Base-by-base conservation (phyloP, 352 stramenopile genomes). In the Pythium aristosporum region DNA sequence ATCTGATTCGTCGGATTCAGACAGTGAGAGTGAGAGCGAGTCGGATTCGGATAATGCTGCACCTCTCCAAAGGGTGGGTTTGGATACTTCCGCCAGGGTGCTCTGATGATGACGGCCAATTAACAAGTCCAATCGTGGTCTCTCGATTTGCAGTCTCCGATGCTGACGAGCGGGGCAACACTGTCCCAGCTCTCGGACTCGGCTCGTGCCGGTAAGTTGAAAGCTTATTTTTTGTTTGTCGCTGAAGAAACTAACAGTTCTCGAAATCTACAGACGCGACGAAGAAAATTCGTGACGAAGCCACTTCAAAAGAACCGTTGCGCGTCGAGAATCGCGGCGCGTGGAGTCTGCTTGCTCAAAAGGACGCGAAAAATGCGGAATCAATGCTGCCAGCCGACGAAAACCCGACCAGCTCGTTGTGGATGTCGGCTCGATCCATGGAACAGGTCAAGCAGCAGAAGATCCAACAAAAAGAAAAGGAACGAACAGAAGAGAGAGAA, bases 391-490 rank as follows among this genome's bases (percentile, higher is more conserved):
- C 79, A 21, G 80, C 83, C 5, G 83, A 88, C 61, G 87, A 77
- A 18, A 92, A 79, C 15, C 64, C 87, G 37, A 82, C 83, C 11
- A 94, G 83, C 48, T 96, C 87, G 37, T 61, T 96, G 55, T 96
- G 87, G 87, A 68, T 92, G 43, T 92, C 81, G 42, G 87, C 85
- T 10, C 81, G 85, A 4, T 91, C 87, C 7, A 91, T 91, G 83
- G 87, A 96, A 65, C 83, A 96, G 55, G 84, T 89, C 51, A 96
- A 96, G 61, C 83, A 94, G 57, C 87, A 95, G 44, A 93, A 95
- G 51, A 73, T 93, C 32, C 81, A 92, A 57, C 84, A 90, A 47
- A 90, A 95, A 69, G 86, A 95, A 28, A 88, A 83, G 56, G 81
- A 90, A 39, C 77, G 82, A 1, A 78, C 57, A 47, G 76, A 93